These are phyloP conservation scores for Gliomastix tumulicola DNA, from an alignment of 2,329 filamentous ascomycete species.

Conservation along the genomic window DNA sequence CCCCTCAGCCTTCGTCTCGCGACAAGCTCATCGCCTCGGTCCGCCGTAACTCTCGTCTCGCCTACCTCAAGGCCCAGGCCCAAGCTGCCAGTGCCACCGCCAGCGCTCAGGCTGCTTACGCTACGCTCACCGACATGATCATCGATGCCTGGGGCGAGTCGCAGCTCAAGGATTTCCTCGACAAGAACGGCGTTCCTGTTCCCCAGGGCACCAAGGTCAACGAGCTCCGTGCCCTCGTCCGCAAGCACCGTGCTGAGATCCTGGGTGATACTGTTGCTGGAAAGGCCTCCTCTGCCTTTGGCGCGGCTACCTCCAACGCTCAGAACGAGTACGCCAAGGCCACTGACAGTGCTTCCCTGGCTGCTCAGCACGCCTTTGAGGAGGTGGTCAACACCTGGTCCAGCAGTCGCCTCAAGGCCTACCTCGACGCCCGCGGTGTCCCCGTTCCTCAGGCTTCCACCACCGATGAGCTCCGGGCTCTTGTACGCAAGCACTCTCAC, in stretches of 20 bases:
- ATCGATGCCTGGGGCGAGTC: conserved; percentile 87
- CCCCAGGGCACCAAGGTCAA: conserved; percentile 89
- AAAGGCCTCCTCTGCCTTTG: conserved; percentile 53
- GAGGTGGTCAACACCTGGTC: conserved; percentile 58
- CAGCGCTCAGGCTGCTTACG: conserved; percentile 62
- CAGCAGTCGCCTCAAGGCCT: conserved; percentile 70
- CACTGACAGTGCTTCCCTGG: conserved; percentile 59
- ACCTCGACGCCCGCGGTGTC: conserved; percentile 69
- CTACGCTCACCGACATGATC: conserved; percentile 72
- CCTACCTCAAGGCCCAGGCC: conserved; percentile 61
- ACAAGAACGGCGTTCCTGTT: conserved; percentile 80
- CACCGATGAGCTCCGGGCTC: conserved; percentile 64
- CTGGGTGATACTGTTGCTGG: conserved; percentile 56
- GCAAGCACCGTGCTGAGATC: conserved; percentile 74
- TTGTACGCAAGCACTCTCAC: conserved; percentile 67
- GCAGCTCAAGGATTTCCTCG: conserved; percentile 84
- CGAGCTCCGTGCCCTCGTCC: conserved; percentile 81
- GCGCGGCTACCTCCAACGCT: conserved; percentile 67
- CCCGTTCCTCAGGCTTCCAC: conserved; percentile 67
- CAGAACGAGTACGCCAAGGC: conserved; percentile 72
- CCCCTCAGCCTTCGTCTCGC: conserved; percentile 74
- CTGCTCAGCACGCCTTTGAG: conserved; percentile 61
- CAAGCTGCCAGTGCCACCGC: conserved; percentile 53
- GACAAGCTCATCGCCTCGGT: conserved; percentile 85
- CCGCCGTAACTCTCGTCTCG: conserved; percentile 82